Base-by-base conservation (phyloP, 371 early-diverging fungal genomes). In the Apophysomyces sp. region DNA sequence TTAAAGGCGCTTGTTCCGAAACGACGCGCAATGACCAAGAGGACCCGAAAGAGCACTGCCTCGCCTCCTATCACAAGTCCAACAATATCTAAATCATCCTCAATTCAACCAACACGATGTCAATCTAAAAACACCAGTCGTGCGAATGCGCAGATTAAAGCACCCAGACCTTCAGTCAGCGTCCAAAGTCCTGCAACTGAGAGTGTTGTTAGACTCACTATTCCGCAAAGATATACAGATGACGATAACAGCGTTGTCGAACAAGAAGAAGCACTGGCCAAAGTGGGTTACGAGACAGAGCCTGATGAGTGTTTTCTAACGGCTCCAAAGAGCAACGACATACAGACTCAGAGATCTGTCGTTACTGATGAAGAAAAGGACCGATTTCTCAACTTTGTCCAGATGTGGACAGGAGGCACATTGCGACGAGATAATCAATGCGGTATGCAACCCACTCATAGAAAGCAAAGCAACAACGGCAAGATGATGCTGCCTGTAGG, bases 1-100 rank as follows among this genome's bases (percentile, higher is more conserved):
- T 24, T 61, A 1, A 61, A 61, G 26, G 55, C 61, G 15, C 52
- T 61, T 3, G 61, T 61, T 29, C 61, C 61, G 0, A 61, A 61
- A 29, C 55, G 52, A 31, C 40, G 29, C 1, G 11, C 29, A 3
- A 30, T 51, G 16, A 21, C 21, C 1, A 44, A 44, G 21, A n/a
- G 21, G 21, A 4, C 44, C 4, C 15, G 21, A 21, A 44, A 44
- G 21, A 44, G 21, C 18, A 5, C 44, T 3, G 21, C 21, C 21
- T 15, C 44, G 15, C 21, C 44, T 18, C 21, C 24, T 21, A 21
- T 21, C 21, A 21, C 8, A 21, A 44, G 24, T 44, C 28, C 44
- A 36, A 12, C 52, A 6, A 13, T 44, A 0, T 52, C 61, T 1
- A 27, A 28, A 16, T 52, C 27, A 32, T 5, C 15, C 6, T 40